phyloP scores from a whole-genome alignment of 495 filamentous ascomycete genomes.

The Xylaria palmicola region DNA sequence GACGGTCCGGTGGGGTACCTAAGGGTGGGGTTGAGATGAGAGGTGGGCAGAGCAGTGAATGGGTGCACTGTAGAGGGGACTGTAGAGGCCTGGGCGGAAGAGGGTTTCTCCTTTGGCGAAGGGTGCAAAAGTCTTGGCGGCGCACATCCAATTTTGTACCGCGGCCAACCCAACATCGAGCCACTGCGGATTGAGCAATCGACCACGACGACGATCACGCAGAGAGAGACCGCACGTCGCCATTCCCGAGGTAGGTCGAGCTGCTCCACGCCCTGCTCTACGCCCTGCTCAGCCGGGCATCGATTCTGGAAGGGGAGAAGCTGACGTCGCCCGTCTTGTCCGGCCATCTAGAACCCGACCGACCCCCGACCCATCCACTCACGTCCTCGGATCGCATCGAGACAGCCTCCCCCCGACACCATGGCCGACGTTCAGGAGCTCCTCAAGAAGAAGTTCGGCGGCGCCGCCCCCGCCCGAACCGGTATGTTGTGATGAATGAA shows the following conservation, averaged over 20 bases:
- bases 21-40: too few relatives aligned
- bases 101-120: constrained; percentile 39
- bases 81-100: constrained; percentile 17
- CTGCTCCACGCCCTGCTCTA: too few relatives aligned
- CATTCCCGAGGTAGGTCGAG: too few relatives aligned
- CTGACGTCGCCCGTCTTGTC: too few relatives aligned
- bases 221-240: constrained; percentile 9
- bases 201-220: constrained; percentile 9
- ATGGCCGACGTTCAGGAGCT: constrained; percentile 69
- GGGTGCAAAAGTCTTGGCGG: constrained; percentile 34
- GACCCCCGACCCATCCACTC: constrained; percentile 5
- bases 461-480: constrained; percentile 63
- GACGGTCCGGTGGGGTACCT: too few relatives aligned
- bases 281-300: too few relatives aligned
- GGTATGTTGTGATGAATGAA: too few relatives aligned
- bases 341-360: constrained; percentile 1
- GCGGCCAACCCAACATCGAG: constrained; percentile 22
- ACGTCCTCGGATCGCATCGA: constrained; percentile 1
- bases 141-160: constrained; percentile 36
- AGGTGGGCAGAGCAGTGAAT: background rate
- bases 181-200: constrained; percentile 21
- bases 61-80: background rate
- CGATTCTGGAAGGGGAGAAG: too few relatives aligned
- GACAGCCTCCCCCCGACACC: constrained; percentile 31
- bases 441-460: constrained; percentile 71